Percentiles rank a stretch among this genome's conserved stretches.
phyloP scores from a whole-genome alignment of 164 flowering plant species.

The Kingdonia uniflora region DNA sequence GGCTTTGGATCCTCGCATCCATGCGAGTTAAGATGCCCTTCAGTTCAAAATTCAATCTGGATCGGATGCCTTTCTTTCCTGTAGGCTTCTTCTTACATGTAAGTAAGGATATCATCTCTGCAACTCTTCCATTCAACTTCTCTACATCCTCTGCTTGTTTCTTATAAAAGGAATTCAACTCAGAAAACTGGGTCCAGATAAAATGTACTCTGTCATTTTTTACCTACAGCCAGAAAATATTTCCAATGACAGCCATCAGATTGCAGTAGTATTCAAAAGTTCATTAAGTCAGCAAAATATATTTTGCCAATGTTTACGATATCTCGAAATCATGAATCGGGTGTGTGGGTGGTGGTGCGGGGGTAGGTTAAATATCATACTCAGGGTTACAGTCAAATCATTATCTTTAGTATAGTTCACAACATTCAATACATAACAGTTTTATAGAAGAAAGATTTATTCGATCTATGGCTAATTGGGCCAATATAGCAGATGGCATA shows the following conservation, averaged over 20 bases:
- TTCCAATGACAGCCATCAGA: neutral
- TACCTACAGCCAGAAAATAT: constrained; percentile 27
- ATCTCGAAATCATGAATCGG: too few species aligned
- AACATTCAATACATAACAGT: too few species aligned
- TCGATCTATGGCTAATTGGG: too few species aligned
- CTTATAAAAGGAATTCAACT: constrained; percentile 56
- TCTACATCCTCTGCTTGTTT: constrained; percentile 58
- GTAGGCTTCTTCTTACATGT: constrained; percentile 51
- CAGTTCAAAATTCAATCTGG: constrained; percentile 30
- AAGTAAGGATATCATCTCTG: constrained; percentile 74
- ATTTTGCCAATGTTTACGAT: too few species aligned
- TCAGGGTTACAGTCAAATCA: too few species aligned
- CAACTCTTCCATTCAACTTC: constrained; percentile 49
- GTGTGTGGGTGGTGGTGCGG: too few species aligned
- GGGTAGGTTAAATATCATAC: too few species aligned
- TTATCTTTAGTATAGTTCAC: too few species aligned
- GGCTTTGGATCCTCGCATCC: constrained; percentile 42
- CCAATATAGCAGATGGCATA: neutral
- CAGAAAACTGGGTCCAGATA: constrained; percentile 90
- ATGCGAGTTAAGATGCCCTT: constrained; percentile 54
- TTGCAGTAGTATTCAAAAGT: too few species aligned
- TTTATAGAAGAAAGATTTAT: too few species aligned
- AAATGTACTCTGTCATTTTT: constrained; percentile 68
- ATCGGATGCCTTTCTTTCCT: constrained; percentile 23
- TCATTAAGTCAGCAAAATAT: too few species aligned